Evolutionary conservation across 352 stramenopile genomes (phyloP), one percentile per base, ranked within the genome.

Genomic region (Blastocystis sp.): DNA sequence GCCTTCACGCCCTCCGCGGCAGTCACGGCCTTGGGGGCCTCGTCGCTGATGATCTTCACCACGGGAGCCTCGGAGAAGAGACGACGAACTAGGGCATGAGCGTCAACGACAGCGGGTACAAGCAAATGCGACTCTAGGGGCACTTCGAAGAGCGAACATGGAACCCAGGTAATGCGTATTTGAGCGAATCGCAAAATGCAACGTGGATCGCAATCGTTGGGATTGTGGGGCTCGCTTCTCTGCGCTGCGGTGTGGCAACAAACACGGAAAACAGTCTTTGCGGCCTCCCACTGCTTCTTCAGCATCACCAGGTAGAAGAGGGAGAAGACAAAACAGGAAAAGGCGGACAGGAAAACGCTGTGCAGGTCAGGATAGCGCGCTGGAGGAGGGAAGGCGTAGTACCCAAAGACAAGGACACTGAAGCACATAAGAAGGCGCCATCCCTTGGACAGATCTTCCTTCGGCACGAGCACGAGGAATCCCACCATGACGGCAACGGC

Each of bases 341-440:
- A 64, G 2, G 69, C n/a, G 63, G 69, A 79, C n/a, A 87, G 7
- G 21, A 87, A 21, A 43, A 87, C 76, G 45, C 61, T 87, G 54
- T 87, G 76, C 11, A 87, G 42, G 38, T 87, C 76, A 4, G 76
- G 76, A 74, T 87, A 87, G 19, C 76, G 76, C 7, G 45, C 28
- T n/a, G 76, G 76, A 76, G 76, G 61, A 28, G 76, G 76, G 14
- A 87, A 21, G 24, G 40, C 11, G 40, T 87, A 87, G 34, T 71
- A 87, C n/a, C 42, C 11, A 14, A 57, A 7, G 3, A 4, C 21
- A 1, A 76, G 3, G 17, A 70, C 11, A 71, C 42, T n/a, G 6
- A 76, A 34, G 6, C 21, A 14, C 14, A 82, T 7, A 24, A 68
- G 21, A 17, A 70, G 2, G 0, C 6, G 10, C 48, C 21, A 28